phyloP scores from a whole-genome alignment of 495 filamentous ascomycete genomes.

The Cercophora samala region DNA sequence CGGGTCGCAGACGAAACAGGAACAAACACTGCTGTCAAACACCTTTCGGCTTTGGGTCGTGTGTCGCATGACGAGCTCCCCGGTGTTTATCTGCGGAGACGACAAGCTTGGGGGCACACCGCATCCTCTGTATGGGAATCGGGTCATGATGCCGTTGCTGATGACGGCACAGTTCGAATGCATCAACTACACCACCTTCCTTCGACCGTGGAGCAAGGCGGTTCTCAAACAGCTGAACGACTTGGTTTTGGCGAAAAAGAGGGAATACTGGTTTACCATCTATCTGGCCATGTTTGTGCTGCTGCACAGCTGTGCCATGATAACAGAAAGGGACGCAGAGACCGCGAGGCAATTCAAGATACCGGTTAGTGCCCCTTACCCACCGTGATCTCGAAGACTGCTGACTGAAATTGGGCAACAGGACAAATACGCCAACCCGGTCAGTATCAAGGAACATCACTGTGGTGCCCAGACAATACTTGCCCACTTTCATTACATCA shows the following conservation, averaged over 20 bases:
- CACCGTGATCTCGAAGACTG: too few species aligned
- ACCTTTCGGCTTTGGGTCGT: conserved; percentile 30
- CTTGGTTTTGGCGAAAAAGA: conserved; percentile 28
- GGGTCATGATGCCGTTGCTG: conserved; percentile 26
- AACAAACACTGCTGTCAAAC: conserved; percentile 25
- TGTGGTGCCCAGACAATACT: conserved; percentile 43
- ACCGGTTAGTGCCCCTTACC: conserved; percentile 10
- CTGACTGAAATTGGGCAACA: not conserved
- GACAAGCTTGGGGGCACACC: conserved; percentile 24
- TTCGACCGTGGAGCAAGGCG: conserved; percentile 28
- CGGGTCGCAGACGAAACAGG: conserved; percentile 20
- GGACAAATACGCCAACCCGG: conserved; percentile 24
- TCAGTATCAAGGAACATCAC: conserved; percentile 26
- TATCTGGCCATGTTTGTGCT: conserved; percentile 30
- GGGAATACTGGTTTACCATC: conserved; percentile 33
- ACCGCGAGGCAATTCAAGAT: conserved; percentile 25
- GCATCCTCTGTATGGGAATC: conserved; percentile 15
- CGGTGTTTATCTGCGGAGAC: conserved; percentile 25
- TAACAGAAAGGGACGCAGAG: conserved; percentile 25
- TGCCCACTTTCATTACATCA: conserved; percentile 44
- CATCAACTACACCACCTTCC: conserved; percentile 29
- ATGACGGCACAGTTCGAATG: conserved; percentile 33
- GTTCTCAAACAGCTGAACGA: conserved; percentile 31
- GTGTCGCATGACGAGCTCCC: conserved; percentile 29
- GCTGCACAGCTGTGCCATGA: conserved; percentile 32